Base-by-base conservation (phyloP, 805 yeast species). In the Yarrowia alimentaria region DNA sequence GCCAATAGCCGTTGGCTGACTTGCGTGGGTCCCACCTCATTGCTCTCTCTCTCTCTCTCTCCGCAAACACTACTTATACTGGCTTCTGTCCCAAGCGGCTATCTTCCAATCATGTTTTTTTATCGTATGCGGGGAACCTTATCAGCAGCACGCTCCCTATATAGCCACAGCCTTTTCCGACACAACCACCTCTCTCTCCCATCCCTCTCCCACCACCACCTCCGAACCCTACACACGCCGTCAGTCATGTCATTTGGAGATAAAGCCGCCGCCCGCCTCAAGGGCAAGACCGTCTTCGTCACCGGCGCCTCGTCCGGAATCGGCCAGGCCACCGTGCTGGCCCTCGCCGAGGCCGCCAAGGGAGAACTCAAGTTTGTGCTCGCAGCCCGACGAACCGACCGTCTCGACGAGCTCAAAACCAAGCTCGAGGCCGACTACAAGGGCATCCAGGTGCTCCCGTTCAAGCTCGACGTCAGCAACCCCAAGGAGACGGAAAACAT, bases 291-390 rank as follows among this genome's bases (percentile, higher is more conserved):
- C 14, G 75, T 87, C 24, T 76, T 91, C 32, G 83, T 91, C 61
- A 87, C 98, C n/a, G 98, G 98, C 56, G 98, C 98, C 6, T 86
- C 96, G 19, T 81, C 96, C 12, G 98, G 98, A 52, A 91, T 91
- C 61, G 99, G 98, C 10, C 80, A 79, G 58, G 93, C 95, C 50
- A 89, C 96, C 9, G 98, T 97, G 12, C 67, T 75, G 38, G 95
- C 90, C 64, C 80, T 87, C 58, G 93, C 96, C 33, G 80, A 72
- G 17, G 86, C 88, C 12, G 73, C 91, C 17, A 71, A 78, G 40
- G 95, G 95, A 24, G 65, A 81, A 10, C 64, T 84, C 58, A 81
- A 83, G 60, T 74, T 88, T 59, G 73, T 88, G 55, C 72, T 88
- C 18, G 75, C 89, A 3, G 95, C 96, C 3, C 79, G 96, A 68